phyloP scores from a whole-genome alignment of 2,329 filamentous ascomycete species.

The Penicillium hordei region DNA sequence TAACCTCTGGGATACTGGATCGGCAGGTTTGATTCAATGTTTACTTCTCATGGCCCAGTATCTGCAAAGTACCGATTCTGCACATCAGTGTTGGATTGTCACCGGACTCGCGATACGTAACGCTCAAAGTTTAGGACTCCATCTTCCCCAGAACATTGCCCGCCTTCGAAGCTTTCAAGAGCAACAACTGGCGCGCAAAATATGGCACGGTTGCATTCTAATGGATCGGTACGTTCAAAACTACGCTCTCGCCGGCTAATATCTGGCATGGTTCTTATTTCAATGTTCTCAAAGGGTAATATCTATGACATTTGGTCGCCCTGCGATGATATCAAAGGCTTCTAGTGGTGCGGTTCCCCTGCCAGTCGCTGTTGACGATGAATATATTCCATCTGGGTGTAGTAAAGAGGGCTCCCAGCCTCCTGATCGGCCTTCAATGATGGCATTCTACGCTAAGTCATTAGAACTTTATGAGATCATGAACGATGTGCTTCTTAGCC shows the following conservation, averaged over 20 bases:
- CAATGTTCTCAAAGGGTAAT: conserved; percentile 26
- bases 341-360: conserved; percentile 30
- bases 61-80: conserved; percentile 50
- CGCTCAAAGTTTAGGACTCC: conserved; percentile 50
- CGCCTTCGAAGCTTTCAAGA: conserved; percentile 27
- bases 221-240: conserved; percentile 34
- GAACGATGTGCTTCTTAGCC: conserved; percentile 34
- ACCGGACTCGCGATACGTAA: conserved; percentile 49
- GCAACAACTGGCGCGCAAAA: conserved; percentile 32
- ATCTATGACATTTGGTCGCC: conserved; percentile 42
- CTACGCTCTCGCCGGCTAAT: not conserved
- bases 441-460: conserved; percentile 35
- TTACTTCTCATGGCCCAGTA: conserved; percentile 52
- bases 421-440: conserved; percentile 27
- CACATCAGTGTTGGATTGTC: conserved; percentile 53
- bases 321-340: conserved; percentile 36
- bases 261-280: not conserved
- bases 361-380: conserved; percentile 34
- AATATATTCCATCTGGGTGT: conserved; percentile 24
- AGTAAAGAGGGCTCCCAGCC: conserved; percentile 22
- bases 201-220: conserved; percentile 41
- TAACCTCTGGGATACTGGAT: conserved; percentile 46
- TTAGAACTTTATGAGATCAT: conserved; percentile 39
- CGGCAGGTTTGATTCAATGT: conserved; percentile 49
- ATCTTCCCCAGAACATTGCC: conserved; percentile 43